Evolutionary conservation across 1,284 basidiomycete species (phyloP).

Genomic region (Mrakiaceae sp.): DNA sequence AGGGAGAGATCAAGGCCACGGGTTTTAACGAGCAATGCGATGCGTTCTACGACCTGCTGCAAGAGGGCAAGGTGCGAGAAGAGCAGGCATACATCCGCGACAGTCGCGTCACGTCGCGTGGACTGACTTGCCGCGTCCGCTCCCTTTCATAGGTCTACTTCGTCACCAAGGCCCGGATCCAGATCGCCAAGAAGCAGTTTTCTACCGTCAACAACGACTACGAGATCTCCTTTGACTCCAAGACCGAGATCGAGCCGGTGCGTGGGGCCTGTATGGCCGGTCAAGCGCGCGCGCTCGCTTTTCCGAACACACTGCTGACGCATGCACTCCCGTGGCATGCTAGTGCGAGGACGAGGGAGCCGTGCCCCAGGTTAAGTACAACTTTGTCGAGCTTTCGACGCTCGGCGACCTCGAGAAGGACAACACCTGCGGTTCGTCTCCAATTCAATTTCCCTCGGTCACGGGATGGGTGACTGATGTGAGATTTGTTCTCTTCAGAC

Average conservation of each 20-base stretch:
- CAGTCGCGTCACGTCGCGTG: not conserved
- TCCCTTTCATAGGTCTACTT: conserved; percentile 46
- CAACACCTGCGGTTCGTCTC: conserved; percentile 54
- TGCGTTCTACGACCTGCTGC: conserved; percentile 65
- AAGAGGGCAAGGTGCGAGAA: conserved; percentile 71
- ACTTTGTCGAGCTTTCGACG: conserved; percentile 58
- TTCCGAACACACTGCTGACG: no score
- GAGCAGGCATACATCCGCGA: not conserved
- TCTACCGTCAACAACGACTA: conserved; percentile 86
- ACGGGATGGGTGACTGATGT: not conserved
- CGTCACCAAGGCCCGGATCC: conserved; percentile 80
- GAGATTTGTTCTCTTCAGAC: conserved; percentile 42
- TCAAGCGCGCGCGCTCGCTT: not conserved
- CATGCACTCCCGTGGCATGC: not conserved
- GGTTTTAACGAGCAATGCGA: conserved; percentile 85
- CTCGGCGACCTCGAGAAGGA: conserved; percentile 63
- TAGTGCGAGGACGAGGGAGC: conserved; percentile 59
- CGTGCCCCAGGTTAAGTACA: conserved; percentile 71
- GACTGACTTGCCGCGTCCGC: not conserved
- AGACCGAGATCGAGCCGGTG: conserved; percentile 58
- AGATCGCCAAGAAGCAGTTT: conserved; percentile 96
- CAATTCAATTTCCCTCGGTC: not conserved
- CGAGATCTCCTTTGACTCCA: conserved; percentile 76
- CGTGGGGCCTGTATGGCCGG: conserved; percentile 10
- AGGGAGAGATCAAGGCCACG: conserved; percentile 81